Evolutionary conservation across 768 basidiomycete species (phyloP), one percentile per base, ranked within the genome.

Genomic region (Dacryopinax primogenitus): DNA sequence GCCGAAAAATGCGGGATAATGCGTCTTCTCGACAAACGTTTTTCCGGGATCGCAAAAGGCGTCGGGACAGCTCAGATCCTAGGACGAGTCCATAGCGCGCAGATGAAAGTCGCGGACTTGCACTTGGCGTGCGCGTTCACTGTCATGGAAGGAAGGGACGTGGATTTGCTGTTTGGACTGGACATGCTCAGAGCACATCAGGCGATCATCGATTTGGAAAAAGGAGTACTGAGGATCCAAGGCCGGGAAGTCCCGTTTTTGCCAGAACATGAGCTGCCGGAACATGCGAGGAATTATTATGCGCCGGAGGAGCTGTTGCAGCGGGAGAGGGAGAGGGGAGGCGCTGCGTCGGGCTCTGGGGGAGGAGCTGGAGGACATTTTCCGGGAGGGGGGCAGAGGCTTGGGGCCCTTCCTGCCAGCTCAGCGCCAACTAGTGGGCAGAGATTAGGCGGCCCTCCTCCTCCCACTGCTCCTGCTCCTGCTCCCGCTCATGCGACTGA

Each of bases 161-260:
- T 98, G 51, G 95, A 98, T 72, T 84, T 99, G n/a, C 79, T 99
- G 1, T 86, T 99, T 41, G 96, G 96, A 6, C 82, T 99, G n/a
- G 96, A 99, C 80, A 98, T 98, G 96, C 84, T 98, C 67, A 97
- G 92, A 75, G 90, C 93, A 0, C 90, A 97, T 73, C 93, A 96
- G 72, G 95, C 93, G 3, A 90, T 86, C 72, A 97, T 99, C 74
- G 96, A 99, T 75, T 83, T 99, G 26, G 80, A 86, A 70, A 92
- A 92, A 74, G 84, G 86, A 68, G 88, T 89, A 13, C 84, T 99
- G 23, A 83, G 92, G n/a, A 97, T 99, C 62, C 90, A 92, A 77
- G 87, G 84, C 18, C 83, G 90, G 15, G 91, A 96, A 75, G 86
- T 99, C 9, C 75, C 76, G 18, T 99, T 99, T 80, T 78, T 99